Conservation (phyloP, 2,329 filamentous ascomycete species). For the Alternaria viburni region DNA sequence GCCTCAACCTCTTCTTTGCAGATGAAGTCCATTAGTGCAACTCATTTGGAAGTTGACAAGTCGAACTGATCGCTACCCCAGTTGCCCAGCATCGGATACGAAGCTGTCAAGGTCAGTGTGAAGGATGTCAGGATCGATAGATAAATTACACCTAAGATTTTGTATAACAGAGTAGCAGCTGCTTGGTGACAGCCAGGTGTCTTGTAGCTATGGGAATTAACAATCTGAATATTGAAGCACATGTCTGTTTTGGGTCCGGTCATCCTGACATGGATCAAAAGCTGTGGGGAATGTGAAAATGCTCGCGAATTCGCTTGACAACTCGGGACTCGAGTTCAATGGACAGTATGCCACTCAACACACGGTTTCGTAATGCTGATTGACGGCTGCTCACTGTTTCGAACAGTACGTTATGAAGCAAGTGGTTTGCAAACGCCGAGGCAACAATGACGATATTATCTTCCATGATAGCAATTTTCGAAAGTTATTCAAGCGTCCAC, state of each 20-base stretch:
- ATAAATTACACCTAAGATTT: background rate
- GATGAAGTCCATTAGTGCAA: background rate
- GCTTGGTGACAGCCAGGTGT: background rate
- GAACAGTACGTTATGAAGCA: background rate
- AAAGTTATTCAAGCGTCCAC: background rate
- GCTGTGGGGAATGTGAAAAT: background rate
- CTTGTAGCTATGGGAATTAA: background rate
- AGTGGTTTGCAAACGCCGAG: background rate
- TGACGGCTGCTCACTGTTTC: background rate
- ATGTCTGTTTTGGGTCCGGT: background rate
- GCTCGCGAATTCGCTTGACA: background rate
- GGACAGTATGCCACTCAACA: background rate
- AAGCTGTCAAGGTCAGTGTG: background rate
- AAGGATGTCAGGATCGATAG: background rate
- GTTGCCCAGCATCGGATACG: background rate
- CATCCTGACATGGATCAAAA: background rate
- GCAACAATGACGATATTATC: background rate
- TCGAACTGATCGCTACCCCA: background rate
- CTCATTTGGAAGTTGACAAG: background rate
- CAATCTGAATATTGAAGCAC: background rate
- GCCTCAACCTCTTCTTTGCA: background rate
- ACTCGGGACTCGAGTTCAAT: background rate
- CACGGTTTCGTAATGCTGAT: background rate
- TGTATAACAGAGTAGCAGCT: background rate
- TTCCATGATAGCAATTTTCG: background rate